Evolutionary conservation across 1,284 basidiomycete genomes (phyloP), one percentile per base, ranked within the genome.

Genomic region (Austropuccinia psidii): DNA sequence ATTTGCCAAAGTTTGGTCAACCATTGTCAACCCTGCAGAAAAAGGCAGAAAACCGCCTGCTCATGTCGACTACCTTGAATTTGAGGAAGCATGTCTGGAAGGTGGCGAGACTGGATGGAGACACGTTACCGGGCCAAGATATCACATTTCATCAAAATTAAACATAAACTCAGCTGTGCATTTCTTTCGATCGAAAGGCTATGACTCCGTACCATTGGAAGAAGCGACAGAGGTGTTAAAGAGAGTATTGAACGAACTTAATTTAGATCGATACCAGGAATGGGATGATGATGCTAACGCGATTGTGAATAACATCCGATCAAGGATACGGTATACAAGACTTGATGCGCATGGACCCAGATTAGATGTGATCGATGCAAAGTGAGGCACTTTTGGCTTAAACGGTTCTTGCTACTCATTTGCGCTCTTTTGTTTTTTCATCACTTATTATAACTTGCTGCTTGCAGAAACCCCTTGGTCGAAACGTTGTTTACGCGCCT

Each of bases 401-500:
- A 45, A 45, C n/a, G 11, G 24, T 13, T 15, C 33, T 41, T 9
- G 5, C 33, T n/a, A 24, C n/a, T n/a, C n/a, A n/a, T n/a, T n/a
- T n/a, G n/a, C 13, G n/a, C n/a, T n/a, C 19, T 64, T 49, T 24
- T n/a, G 31, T 47, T 33, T 21, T 27, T 27, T 41, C 15, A 21
- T 27, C 39, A 13, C 11, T 33, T 49, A 47, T 49, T 33, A n/a
- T n/a, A 31, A 33, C 8, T 24, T 43, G 13, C 15, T 27, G 45
- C 21, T 33, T 17, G 15, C 75, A 94, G 92, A 39, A 85, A 84
- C 33, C 91, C 93, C 19, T 83, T 97, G 43, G 88, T 91, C 54
- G 93, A 96, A 79, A 83, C 85, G 1, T 94, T 95, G 82, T 97
- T 97, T 81, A 96, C 93, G 1, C 88, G 92, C 52, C 80, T 95